These are phyloP conservation scores for Aspergillus campestris DNA, from an alignment of 495 filamentous ascomycete species.

Conservation along the genomic window DNA sequence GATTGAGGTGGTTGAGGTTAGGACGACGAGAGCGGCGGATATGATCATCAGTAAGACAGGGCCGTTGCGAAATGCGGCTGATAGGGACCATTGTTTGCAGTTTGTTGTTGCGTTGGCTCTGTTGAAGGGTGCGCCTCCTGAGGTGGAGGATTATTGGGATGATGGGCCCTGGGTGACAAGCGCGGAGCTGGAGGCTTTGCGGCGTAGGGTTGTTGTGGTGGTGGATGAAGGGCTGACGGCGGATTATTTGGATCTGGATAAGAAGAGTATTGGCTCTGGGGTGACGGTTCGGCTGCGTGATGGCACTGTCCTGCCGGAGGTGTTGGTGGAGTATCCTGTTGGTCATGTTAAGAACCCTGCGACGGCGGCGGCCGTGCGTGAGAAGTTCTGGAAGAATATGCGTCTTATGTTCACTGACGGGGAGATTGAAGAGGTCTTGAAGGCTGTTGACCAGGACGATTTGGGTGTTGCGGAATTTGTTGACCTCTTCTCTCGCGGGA, in stretches of 20 bases:
- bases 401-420: conserved; percentile 53
- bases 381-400: conserved; percentile 73
- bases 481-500: conserved; percentile 43
- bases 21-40: conserved; percentile 26
- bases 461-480: conserved; percentile 71
- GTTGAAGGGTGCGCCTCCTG: conserved; percentile 24
- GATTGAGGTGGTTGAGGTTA: conserved; percentile 21
- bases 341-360: conserved; percentile 68
- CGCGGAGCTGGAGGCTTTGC: conserved; percentile 15
- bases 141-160: conserved; percentile 29
- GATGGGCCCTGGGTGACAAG: conserved; percentile 24
- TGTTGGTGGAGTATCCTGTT: conserved; percentile 76
- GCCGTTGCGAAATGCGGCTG: conserved; percentile 29
- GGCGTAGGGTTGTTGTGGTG: conserved; percentile 21
- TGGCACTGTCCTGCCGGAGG: conserved; percentile 52
- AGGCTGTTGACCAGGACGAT: conserved; percentile 44
- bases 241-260: conserved; percentile 27
- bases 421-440: conserved; percentile 57
- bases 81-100: conserved; percentile 40
- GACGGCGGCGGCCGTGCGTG: conserved; percentile 65
- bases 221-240: conserved; percentile 23
- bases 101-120: conserved; percentile 34
- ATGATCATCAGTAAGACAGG: conserved; percentile 36
- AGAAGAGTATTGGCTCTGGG: conserved; percentile 16
- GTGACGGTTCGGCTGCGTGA: conserved; percentile 17